Evolutionary conservation across 2,329 filamentous ascomycete species (phyloP), one percentile per base, ranked within the genome.

Genomic region (Cercospora sesami): DNA sequence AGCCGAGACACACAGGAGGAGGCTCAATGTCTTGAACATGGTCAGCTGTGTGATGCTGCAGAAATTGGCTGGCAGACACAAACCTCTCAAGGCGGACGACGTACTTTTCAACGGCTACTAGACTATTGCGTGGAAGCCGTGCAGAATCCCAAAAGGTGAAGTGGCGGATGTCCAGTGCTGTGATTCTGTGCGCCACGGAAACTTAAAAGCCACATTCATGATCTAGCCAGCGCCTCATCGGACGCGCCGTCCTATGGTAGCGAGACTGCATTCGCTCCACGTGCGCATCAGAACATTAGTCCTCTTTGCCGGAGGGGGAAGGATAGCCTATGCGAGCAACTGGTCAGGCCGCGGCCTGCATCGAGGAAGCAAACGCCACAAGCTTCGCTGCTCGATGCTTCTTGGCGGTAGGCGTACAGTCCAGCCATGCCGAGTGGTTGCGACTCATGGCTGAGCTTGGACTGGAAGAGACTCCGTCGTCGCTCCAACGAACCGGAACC

Each of bases 171-270:
- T 36, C 28, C 18, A 59, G 16, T 59, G 16, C 23, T 57, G 53
- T 31, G 53, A 16, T 31, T 14, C 14, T 23, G 5, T 36, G 31
- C 55, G 55, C 55, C 55, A 59, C 55, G 28, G 30, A 59, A 55
- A 59, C 55, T 59, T n/a, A 59, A 59, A 31, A 36, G 55, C 55
- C 55, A 59, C 55, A 59, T 21, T 59, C 3, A 14, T 59, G 55
- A 36, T 59, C 55, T 59, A n/a, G 55, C 55, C 55, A 36, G 31
- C 55, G 55, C 30, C 55, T 31, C 31, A 36, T 21, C 55, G 31
- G 28, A 9, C 18, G 30, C 28, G 28, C 26, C 12, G 21, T 8
- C 23, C 23, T 55, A 23, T 55, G 23, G 23, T 28, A 55, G 23
- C 48, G 16, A 28, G 23, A 2, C 5, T 23, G 28, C 26, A 21